phyloP scores from a whole-genome alignment of 208 protist species.

The Tritrichomonas foetus region DNA sequence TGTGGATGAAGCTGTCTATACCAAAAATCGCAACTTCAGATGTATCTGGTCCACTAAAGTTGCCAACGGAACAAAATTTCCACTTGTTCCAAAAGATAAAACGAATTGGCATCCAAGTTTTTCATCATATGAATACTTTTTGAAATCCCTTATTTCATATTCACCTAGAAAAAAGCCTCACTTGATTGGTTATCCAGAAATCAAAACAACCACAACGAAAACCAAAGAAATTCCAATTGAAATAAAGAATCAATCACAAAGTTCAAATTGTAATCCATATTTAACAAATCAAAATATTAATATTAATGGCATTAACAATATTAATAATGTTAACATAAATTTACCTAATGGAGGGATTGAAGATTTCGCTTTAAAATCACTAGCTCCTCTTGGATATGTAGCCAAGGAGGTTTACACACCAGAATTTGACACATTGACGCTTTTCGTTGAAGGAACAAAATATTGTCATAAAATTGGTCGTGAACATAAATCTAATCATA shows the following conservation, averaged over 20 bases:
- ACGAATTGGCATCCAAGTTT: background rate
- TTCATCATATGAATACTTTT: background rate
- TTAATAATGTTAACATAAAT: no score
- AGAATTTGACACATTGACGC: background rate
- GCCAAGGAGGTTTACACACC: background rate
- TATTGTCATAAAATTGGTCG: background rate
- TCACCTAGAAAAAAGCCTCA: background rate
- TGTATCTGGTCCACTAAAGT: background rate
- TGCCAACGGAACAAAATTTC: background rate
- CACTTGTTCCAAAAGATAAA: background rate
- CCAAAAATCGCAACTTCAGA: constrained; percentile 14
- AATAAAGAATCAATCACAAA: no score
- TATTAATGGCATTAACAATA: no score
- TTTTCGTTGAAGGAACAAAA: background rate
- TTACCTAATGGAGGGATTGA: background rate
- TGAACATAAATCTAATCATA: constrained; percentile 37
- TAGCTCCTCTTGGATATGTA: background rate
- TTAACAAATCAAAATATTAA: no score
- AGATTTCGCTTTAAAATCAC: background rate
- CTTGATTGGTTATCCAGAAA: background rate
- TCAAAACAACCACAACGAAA: background rate
- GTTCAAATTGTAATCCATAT: no score
- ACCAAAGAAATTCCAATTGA: background rate
- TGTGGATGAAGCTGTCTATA: constrained; percentile 1
- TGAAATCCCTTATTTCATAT: background rate